Conservation (phyloP, 108 stramenopile species). For the Schizochytrium sp. region DNA sequence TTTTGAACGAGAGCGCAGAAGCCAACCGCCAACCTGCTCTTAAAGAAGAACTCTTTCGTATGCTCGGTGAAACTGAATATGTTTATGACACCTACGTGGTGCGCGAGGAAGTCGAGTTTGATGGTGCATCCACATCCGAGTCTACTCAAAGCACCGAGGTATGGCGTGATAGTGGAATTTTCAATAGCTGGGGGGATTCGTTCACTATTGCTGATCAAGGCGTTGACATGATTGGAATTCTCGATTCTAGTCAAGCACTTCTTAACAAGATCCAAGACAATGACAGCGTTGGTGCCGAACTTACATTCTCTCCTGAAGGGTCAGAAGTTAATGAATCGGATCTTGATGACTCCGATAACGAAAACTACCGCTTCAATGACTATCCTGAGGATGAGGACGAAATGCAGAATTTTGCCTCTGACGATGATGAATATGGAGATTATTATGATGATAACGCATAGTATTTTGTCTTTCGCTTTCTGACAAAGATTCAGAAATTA, state of each 20-base stretch:
- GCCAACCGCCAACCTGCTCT: neutral
- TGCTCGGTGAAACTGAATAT: constrained; percentile 36
- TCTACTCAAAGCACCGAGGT: neutral
- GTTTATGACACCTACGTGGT: constrained; percentile 58
- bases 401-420: neutral
- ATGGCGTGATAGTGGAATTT: constrained; percentile 4
- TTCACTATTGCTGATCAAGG: neutral
- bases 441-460: neutral
- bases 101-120: constrained; percentile 31
- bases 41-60: neutral
- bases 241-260: neutral
- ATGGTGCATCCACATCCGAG: neutral
- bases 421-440: neutral
- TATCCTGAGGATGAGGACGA: constrained; percentile 56
- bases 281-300: neutral
- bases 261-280: neutral
- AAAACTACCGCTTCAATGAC: constrained; percentile 43
- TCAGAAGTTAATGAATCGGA: constrained; percentile 8
- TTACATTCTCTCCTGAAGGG: neutral
- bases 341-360: constrained; percentile 28
- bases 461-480: neutral
- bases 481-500: too few species aligned
- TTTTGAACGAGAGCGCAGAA: neutral
- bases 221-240: constrained; percentile 18
- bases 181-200: neutral